Conservation (phyloP, 805 yeast species). For the Pichia heedii region DNA sequence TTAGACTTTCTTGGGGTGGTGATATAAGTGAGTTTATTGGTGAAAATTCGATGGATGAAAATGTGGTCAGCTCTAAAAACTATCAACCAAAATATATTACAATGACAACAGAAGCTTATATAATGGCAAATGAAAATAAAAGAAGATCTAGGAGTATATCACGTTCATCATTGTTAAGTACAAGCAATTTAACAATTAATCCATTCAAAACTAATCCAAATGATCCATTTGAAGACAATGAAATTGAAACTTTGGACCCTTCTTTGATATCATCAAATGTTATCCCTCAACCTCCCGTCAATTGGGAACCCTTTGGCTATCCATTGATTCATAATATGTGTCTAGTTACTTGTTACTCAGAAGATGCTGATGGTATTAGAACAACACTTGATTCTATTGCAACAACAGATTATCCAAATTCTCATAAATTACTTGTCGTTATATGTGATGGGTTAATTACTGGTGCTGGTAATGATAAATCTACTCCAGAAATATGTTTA, state of each 20-base stretch:
- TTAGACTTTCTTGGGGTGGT: constrained; percentile 33
- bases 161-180: constrained; percentile 7
- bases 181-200: constrained; percentile 7
- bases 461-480: constrained; percentile 81
- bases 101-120: constrained; percentile 53
- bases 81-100: constrained; percentile 44
- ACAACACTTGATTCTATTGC: constrained; percentile 86
- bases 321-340: constrained; percentile 70
- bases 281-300: constrained; percentile 86
- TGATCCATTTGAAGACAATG: constrained; percentile 25
- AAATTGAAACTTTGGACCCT: constrained; percentile 43
- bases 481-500: constrained; percentile 86
- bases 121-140: constrained; percentile 14
- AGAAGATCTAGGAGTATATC: constrained; percentile 8
- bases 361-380: constrained; percentile 77
- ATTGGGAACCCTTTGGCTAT: constrained; percentile 76
- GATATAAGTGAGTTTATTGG: constrained; percentile 25
- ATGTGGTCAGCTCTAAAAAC: constrained; percentile 10
- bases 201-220: constrained; percentile 4
- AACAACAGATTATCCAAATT: constrained; percentile 92
- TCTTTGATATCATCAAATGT: constrained; percentile 64
- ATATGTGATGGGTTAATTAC: constrained; percentile 92
- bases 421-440: constrained; percentile 78
- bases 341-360: constrained; percentile 90
- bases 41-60: constrained; percentile 2